Base-by-base conservation (phyloP, 192 early-diverging fungal species). In the Fimicolochytrium jonesii region DNA sequence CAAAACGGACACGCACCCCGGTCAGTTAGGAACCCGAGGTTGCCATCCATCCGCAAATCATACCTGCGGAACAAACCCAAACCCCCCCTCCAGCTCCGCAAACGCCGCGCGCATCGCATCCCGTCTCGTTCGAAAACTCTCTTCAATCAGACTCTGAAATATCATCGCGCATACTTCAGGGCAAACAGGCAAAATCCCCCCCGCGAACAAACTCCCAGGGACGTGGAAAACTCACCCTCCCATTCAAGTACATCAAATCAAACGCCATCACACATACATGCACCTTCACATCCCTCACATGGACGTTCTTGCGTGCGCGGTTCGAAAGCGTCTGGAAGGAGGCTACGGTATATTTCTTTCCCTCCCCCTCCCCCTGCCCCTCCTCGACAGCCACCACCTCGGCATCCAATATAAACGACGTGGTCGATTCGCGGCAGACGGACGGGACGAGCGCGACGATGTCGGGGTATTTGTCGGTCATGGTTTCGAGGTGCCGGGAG, bases 191-290 rank as follows among this genome's bases (percentile, higher is more conserved):
- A n/a, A n/a, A n/a, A n/a, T n/a, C n/a, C n/a, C n/a, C n/a, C n/a
- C n/a, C 39, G 39, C 39, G 9, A 9, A 9, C 9, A n/a, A 11
- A 41, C n/a, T 9, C 39, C n/a, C 39, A 41, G 9, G 39, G n/a
- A 41, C 9, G 39, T 11, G 10, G n/a, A 10, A 35, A 1, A 48
- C 59, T 1, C 43, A 61, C 59, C 46, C n/a, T 31, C 28, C 59
- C 59, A 30, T 61, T 61, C 26, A 64, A 29, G 26, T 23, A 64
- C 61, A 64, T 64, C 51, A 64, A 55, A 64, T 64, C 61, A 54
- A 64, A 64, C 10, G 26, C 61, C 0, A 20, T 56, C 29, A 64
- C 51, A 15, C 31, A 32, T 2, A 64, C 50, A 39, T 42, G 25
- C 13, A 55, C 36, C 13, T 44, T 64, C 18, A 64, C 35, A 25